Evolutionary conservation across 495 filamentous ascomycete species (phyloP).

Genomic region (Cryomyces antarcticus): DNA sequence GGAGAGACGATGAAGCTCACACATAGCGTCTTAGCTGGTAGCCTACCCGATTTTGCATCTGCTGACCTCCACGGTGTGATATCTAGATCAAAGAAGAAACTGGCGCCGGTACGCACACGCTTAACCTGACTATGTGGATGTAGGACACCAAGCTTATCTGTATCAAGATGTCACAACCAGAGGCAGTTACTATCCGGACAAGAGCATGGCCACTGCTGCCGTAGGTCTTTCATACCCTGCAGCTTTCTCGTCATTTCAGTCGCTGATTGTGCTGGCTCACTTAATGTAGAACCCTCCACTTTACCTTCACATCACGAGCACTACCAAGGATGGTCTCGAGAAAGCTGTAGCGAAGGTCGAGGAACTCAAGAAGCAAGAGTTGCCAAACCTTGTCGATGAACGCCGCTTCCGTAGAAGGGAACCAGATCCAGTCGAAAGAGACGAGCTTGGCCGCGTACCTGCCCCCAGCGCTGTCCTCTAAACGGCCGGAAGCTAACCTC

Average conservation of each 20-base stretch:
- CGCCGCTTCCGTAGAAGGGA: slow-evolving; percentile 79
- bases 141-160: slow-evolving; percentile 40
- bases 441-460: slow-evolving; percentile 74
- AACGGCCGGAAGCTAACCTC: slow-evolving; percentile 14
- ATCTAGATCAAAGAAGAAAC: slow-evolving; percentile 99
- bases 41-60: slow-evolving; percentile 74
- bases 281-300: slow-evolving; percentile 65
- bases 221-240: slow-evolving; percentile 31
- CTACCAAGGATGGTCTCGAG: slow-evolving; percentile 76
- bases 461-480: background rate
- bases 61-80: slow-evolving; percentile 85
- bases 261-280: background rate
- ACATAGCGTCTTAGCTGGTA: slow-evolving; percentile 43
- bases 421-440: slow-evolving; percentile 76
- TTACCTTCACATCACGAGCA: slow-evolving; percentile 89
- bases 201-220: slow-evolving; percentile 82
- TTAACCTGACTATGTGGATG: slow-evolving; percentile 26
- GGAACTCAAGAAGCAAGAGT: slow-evolving; percentile 87
- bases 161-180: slow-evolving; percentile 96
- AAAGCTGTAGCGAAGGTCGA: slow-evolving; percentile 69
- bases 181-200: slow-evolving; percentile 90
- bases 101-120: slow-evolving; percentile 89
- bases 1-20: slow-evolving; percentile 64
- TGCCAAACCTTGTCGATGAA: slow-evolving; percentile 89
- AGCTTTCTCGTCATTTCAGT: background rate